Base-by-base conservation (phyloP, 2,329 filamentous ascomycete genomes). In the Diaporthe caulivora region DNA sequence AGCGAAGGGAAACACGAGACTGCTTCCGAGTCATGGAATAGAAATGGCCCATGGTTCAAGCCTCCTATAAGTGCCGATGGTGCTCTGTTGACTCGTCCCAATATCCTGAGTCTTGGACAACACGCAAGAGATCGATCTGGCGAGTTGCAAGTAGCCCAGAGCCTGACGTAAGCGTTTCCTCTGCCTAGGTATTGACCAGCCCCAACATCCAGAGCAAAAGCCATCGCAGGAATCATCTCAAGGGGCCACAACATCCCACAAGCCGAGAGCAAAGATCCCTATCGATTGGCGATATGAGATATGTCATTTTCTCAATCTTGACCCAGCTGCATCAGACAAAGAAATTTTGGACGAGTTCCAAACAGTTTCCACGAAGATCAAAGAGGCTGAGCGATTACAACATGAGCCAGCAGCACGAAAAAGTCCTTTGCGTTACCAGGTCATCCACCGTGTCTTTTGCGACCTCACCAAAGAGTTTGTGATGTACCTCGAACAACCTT, bases 181-280 rank as follows among this genome's bases (percentile, higher is more conserved):
- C n/a, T n/a, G 24, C 18, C 34, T 34, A 3, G 26, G 29, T 34
- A 11, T 13, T 55, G 53, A 34, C 53, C 53, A 11, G 18, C n/a
- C 10, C 6, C 18, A 18, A 5, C 1, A 21, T n/a, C 29, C 29
- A 55, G 53, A 55, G 21, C 29, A 10, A 3, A 29, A n/a, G 34
- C 6, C 7, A 47, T 10, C 8, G 0, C 0, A 7, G 18, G 29
- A 34, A 17, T 1, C 18, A n/a, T 34, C 7, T n/a, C 9, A 34
- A 3, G 2, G 17, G 9, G 24, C 51, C 26, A 13, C 11, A 15
- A 29, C 49, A 53, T 3, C 15, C 2, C 24, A 34, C n/a, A 34
- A 26, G 18, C 53, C 53, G 2, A 34, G 17, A n/a, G 34, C 29
- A 18, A 55, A 3, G 29, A 55, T 7, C 31, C 11, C 9, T 2